Conservation (phyloP, 805 yeast species). For the Pichia nanzhaoensis region DNA sequence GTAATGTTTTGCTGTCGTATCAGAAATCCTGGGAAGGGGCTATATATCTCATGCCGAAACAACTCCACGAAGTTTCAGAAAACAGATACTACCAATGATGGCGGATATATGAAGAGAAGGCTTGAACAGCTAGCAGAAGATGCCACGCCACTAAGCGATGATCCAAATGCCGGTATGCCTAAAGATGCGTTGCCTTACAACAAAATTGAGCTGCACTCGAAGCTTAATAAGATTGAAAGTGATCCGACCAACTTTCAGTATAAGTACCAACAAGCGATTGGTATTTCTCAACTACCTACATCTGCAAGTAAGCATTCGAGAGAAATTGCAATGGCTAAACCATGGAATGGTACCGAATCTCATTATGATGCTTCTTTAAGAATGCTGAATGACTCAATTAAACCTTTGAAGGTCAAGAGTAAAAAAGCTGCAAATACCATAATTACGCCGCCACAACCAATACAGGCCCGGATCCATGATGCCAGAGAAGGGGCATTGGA, state of each 20-base stretch:
- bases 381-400: slow-evolving; percentile 49
- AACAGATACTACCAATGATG: slow-evolving; percentile 4
- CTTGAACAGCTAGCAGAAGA: slow-evolving; percentile 38
- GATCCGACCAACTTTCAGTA: slow-evolving; percentile 28
- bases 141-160: slow-evolving; percentile 31
- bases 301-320: slow-evolving; percentile 38
- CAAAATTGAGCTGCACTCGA: slow-evolving; percentile 16
- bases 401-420: slow-evolving; percentile 26
- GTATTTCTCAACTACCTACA: slow-evolving; percentile 36
- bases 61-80: neutral
- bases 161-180: slow-evolving; percentile 30
- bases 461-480: slow-evolving; percentile 38
- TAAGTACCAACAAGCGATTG: slow-evolving; percentile 35
- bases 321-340: slow-evolving; percentile 43
- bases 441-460: slow-evolving; percentile 8
- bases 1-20: too few species aligned
- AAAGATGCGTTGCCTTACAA: slow-evolving; percentile 23
- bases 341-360: slow-evolving; percentile 57
- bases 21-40: neutral
- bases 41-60: neutral
- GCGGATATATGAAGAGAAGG: slow-evolving; percentile 30
- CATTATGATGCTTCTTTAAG: slow-evolving; percentile 41
- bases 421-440: neutral
- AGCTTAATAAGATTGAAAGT: slow-evolving; percentile 26
- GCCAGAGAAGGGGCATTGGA: slow-evolving; percentile 67